Evolutionary conservation across 2,329 filamentous ascomycete genomes (phyloP).

Genomic region (Claviceps monticola): DNA sequence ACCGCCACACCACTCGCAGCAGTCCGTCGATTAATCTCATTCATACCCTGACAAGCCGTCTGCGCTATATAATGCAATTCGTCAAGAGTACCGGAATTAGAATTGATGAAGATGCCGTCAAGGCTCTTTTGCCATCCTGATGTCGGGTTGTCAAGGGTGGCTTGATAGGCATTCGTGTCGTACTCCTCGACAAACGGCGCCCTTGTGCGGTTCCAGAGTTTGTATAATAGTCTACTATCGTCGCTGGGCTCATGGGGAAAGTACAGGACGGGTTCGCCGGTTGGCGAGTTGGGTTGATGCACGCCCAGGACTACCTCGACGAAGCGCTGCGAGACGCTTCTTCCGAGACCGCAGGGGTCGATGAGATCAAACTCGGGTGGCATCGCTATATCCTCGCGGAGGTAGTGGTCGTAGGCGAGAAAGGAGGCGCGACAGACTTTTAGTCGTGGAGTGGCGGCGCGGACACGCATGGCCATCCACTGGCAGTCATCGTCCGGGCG

Average conservation of each 20-base stretch:
- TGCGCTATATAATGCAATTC: constrained; percentile 31
- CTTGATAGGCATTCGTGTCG: constrained; percentile 23
- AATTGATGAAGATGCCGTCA: constrained; percentile 30
- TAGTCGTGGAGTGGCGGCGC: constrained; percentile 21
- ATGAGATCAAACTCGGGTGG: constrained; percentile 23
- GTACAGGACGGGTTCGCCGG: constrained; percentile 21
- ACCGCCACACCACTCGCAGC: constrained; percentile 16
- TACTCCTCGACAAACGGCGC: constrained; percentile 19
- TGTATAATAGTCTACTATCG: constrained; percentile 14
- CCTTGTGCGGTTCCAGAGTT: constrained; percentile 14
- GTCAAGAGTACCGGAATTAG: constrained; percentile 28
- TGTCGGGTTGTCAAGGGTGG: constrained; percentile 24
- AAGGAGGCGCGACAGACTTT: constrained; percentile 29
- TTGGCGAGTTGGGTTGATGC: constrained; percentile 20
- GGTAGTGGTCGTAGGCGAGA: constrained; percentile 29
- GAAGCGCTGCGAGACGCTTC: constrained; percentile 30
- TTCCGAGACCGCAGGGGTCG: constrained; percentile 27
- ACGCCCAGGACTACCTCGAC: constrained; percentile 30
- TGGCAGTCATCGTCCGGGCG: constrained; percentile 21
- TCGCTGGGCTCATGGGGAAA: constrained; percentile 14
- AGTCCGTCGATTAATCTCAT: constrained; percentile 24
- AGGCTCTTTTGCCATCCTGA: constrained; percentile 29
- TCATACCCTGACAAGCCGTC: constrained; percentile 29
- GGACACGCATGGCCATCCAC: constrained; percentile 30
- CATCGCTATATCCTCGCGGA: constrained; percentile 17